Percentiles rank a stretch among this genome's conserved stretches.
These are phyloP conservation scores for Citrus sp. DNA, from an alignment of 345 rosid species.

Conservation along the genomic window DNA sequence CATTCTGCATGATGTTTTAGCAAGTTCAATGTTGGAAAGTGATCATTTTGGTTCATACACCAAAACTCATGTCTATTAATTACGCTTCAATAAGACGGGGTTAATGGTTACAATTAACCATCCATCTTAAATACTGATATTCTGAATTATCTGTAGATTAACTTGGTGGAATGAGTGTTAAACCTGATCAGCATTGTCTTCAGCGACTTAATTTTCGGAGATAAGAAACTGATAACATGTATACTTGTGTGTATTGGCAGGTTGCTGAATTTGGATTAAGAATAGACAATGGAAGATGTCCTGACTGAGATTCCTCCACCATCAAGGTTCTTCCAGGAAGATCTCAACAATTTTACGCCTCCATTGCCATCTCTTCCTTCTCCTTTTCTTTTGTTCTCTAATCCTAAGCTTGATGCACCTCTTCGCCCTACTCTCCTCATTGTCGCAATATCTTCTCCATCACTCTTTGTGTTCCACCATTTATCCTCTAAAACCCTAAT, in stretches of 20 bases:
- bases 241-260: slow-evolving; percentile 5
- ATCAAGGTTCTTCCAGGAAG: slow-evolving; percentile 91
- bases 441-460: slow-evolving; percentile 67
- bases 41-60: background rate
- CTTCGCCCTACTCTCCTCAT: slow-evolving; percentile 69
- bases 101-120: background rate
- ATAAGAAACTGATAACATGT: slow-evolving; percentile 4
- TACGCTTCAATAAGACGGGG: background rate
- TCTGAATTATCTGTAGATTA: background rate
- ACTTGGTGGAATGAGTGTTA: background rate
- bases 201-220: background rate
- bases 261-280: slow-evolving; percentile 3
- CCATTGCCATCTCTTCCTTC: slow-evolving; percentile 53
- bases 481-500: slow-evolving; percentile 57
- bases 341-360: slow-evolving; percentile 72
- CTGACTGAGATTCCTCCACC: slow-evolving; percentile 92
- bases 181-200: background rate
- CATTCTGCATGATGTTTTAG: background rate
- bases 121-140: background rate
- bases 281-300: slow-evolving; percentile 74
- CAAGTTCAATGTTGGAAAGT: background rate
- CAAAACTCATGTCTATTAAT: background rate
- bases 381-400: slow-evolving; percentile 67
- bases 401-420: slow-evolving; percentile 49
- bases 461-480: slow-evolving; percentile 51